Conservation (phyloP, 768 basidiomycete genomes). For the Trametes maxima region DNA sequence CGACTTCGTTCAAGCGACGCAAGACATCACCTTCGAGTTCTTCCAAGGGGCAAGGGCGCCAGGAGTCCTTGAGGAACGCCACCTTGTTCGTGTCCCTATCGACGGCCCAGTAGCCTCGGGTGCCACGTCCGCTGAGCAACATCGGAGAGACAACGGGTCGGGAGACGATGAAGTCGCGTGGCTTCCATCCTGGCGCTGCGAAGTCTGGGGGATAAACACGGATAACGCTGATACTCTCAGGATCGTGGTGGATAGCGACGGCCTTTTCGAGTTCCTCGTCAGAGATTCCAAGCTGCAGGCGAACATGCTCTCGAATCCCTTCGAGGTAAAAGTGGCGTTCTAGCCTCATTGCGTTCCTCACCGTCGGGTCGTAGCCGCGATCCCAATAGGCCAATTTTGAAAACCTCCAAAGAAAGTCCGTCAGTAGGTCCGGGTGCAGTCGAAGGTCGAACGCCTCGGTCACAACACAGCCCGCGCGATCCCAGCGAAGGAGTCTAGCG, state of each 20-base stretch:
- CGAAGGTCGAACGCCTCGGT: constrained; percentile 31
- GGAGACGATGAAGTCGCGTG: neutral
- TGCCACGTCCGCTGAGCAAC: neutral
- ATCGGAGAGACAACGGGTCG: neutral
- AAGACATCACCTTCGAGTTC: constrained; percentile 1
- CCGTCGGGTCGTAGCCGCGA: constrained; percentile 30
- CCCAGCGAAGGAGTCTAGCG: constrained; percentile 36
- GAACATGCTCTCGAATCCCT: neutral
- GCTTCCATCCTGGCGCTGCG: neutral
- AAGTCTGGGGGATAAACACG: neutral
- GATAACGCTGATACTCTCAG: neutral
- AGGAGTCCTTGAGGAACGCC: constrained; percentile 12
- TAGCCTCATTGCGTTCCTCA: neutral
- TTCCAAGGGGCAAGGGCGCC: no score
- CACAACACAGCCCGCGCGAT: constrained; percentile 37
- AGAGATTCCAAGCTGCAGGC: neutral
- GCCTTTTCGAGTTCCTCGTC: neutral
- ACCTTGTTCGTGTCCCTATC: neutral
- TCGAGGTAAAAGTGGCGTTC: neutral
- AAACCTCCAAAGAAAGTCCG: constrained; percentile 37
- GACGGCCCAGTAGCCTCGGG: constrained; percentile 14
- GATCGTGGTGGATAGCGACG: neutral
- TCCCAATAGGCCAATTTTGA: constrained; percentile 5
- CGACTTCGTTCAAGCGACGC: neutral
- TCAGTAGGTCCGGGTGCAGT: constrained; percentile 23